These are phyloP conservation scores for Pseudogymnoascus sp. DNA, from an alignment of 2,329 filamentous ascomycete species.

Conservation along the genomic window DNA sequence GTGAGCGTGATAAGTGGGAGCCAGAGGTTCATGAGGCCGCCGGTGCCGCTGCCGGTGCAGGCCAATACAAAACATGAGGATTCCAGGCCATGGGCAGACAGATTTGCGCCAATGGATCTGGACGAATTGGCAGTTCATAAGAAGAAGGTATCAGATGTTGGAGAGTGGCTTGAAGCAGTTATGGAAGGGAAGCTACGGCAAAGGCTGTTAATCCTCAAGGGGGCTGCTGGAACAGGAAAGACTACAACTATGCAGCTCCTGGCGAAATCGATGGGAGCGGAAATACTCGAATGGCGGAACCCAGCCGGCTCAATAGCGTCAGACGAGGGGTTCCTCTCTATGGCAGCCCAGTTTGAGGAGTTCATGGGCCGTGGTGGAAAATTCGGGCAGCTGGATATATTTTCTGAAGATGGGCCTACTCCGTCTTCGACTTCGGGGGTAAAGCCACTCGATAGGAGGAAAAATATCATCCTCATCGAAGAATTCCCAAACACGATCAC, in stretches of 20 bases:
- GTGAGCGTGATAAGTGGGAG: slow-evolving; percentile 30
- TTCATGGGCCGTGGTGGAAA: slow-evolving; percentile 76
- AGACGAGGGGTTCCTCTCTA: slow-evolving; percentile 52
- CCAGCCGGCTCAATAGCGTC: slow-evolving; percentile 53
- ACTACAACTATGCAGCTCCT: slow-evolving; percentile 78
- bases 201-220: slow-evolving; percentile 75
- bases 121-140: slow-evolving; percentile 91
- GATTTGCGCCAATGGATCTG: slow-evolving; percentile 64
- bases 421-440: slow-evolving; percentile 22
- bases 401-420: slow-evolving; percentile 23
- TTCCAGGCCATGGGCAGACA: slow-evolving; percentile 75
- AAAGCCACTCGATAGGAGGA: slow-evolving; percentile 26
- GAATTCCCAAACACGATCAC: slow-evolving; percentile 74
- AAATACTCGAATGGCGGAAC: slow-evolving; percentile 86
- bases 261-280: slow-evolving; percentile 64
- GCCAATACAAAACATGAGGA: slow-evolving; percentile 39
- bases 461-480: slow-evolving; percentile 64
- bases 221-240: slow-evolving; percentile 85
- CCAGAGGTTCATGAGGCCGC: slow-evolving; percentile 44
- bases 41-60: slow-evolving; percentile 26
- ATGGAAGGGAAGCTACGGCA: slow-evolving; percentile 56
- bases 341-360: slow-evolving; percentile 79
- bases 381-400: slow-evolving; percentile 60
- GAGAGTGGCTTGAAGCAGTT: slow-evolving; percentile 70
- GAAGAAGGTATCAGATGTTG: slow-evolving; percentile 82